Evolutionary conservation across 2,329 filamentous ascomycete genomes (phyloP).

Genomic region (Monilinia fructicola): DNA sequence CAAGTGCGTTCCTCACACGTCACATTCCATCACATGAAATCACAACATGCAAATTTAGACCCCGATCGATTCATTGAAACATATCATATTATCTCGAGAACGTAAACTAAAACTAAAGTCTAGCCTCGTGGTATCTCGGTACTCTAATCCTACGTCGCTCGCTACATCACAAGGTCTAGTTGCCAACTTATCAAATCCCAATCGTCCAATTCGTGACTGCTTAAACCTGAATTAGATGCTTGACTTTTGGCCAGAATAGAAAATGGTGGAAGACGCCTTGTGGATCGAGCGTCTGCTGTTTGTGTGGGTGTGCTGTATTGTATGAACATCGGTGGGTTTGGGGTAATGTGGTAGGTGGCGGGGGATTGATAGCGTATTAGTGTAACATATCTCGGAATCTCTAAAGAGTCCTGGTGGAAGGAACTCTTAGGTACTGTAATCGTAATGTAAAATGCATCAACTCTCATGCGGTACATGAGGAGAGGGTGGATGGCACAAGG

Average conservation of each 20-base stretch:
- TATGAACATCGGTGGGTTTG: background rate
- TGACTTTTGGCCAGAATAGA: background rate
- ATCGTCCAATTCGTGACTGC: background rate
- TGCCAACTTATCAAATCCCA: background rate
- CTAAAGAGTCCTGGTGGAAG: background rate
- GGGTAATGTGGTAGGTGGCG: background rate
- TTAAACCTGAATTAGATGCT: background rate
- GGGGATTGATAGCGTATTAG: background rate
- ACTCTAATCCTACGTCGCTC: background rate
- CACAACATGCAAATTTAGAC: no score
- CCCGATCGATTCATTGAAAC: no score
- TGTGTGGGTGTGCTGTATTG: background rate
- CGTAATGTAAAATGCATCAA: background rate
- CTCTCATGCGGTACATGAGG: background rate
- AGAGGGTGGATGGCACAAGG: background rate
- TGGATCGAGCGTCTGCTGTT: background rate
- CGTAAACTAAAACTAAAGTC: background rate
- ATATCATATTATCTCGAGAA: no score
- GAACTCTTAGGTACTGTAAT: background rate
- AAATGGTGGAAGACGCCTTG: background rate
- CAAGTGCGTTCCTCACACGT: no score
- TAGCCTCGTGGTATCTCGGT: background rate
- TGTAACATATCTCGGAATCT: background rate
- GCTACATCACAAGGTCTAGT: background rate
- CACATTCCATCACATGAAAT: no score